Base-by-base conservation (phyloP, 139 green algal genomes). In the Trebouxia sp. region DNA sequence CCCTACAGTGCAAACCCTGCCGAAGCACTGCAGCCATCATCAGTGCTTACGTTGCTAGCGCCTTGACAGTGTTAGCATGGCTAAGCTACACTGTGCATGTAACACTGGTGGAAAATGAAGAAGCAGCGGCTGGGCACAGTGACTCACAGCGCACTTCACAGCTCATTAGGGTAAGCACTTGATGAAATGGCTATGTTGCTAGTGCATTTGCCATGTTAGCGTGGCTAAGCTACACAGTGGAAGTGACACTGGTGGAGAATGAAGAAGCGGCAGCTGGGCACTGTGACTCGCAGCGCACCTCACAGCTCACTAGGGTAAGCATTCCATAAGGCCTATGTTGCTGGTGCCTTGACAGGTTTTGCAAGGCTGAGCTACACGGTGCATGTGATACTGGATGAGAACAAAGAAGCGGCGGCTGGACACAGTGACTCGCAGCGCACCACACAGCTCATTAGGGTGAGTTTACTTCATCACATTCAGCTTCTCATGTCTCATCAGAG, bases 31-130 rank as follows among this genome's bases (percentile, higher is more conserved):
- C 51, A 30, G 14, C n/a, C 6, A 62, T 62, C n/a, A 8, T 62
- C 14, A 8, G 26, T 12, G 51, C 51, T 8, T 62, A 62, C 51
- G n/a, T 62, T n/a, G 15, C n/a, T 17, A 62, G 51, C 51, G 8
- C 51, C 6, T 6, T 62, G 14, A 8, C n/a, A 17, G 51, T 62
- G 51, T 62, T 62, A 17, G 12, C 17, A 5, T 62, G 51, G 51
- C 51, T 62, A 17, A 62, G 51, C 51, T 62, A 62, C 51, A 62
- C 51, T 62, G 51, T 62, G 51, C 15, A 62, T 62, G 51, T 62
- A 17, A 62, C 51, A 30, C 51, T 62, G 51, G 14, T 30, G 8
- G 51, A 62, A 6, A 62, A 62, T 62, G 51, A 62, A 17, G 51
- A 26, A 17, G 51, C 51, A 30, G 51, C 51, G 8, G 14, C 14